Conservation (phyloP, 2,329 filamentous ascomycete genomes). For the Trichoderma gracile region DNA sequence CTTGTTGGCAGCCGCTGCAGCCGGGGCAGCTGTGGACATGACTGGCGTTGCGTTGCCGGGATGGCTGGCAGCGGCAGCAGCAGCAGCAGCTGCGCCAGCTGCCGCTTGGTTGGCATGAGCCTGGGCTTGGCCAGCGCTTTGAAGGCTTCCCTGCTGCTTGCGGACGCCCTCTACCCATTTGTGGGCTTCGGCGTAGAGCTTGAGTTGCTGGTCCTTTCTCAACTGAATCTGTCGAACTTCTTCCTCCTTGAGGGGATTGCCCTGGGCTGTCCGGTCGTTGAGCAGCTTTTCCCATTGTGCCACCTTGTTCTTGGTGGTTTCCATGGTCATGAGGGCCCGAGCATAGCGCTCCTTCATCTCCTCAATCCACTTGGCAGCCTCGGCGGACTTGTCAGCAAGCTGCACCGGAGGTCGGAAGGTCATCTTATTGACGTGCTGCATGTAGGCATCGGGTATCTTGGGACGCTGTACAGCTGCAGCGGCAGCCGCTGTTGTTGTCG, state of each 20-base stretch:
- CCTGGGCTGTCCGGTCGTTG: conserved; percentile 46
- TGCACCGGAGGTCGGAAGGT: conserved; percentile 48
- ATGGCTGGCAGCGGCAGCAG: conserved; percentile 28
- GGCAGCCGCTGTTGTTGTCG: conserved; percentile 26
- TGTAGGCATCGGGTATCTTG: conserved; percentile 47
- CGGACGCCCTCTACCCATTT: conserved; percentile 51
- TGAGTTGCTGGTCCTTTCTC: conserved; percentile 47
- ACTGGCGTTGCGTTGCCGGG: conserved; percentile 31
- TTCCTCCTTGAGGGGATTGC: conserved; percentile 48
- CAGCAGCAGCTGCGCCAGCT: conserved; percentile 27
- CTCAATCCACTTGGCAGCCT: conserved; percentile 52
- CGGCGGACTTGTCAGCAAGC: conserved; percentile 45
- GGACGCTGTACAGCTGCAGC: conserved; percentile 33
- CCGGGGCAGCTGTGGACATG: conserved; percentile 19
- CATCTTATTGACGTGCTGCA: conserved; percentile 51
- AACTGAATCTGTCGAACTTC: conserved; percentile 49
- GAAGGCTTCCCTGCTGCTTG: conserved; percentile 45
- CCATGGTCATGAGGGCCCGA: conserved; percentile 53
- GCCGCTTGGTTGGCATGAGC: conserved; percentile 32
- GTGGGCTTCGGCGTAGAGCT: conserved; percentile 49
- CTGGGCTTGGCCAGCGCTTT: conserved; percentile 34
- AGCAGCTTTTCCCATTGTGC: conserved; percentile 45
- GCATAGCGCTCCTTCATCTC: conserved; percentile 51
- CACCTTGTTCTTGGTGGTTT: conserved; percentile 46
- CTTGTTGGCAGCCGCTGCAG: conserved; percentile 30